Base-by-base conservation (phyloP, 345 rosid genomes). In the Psidium friedrichsthalianum region DNA sequence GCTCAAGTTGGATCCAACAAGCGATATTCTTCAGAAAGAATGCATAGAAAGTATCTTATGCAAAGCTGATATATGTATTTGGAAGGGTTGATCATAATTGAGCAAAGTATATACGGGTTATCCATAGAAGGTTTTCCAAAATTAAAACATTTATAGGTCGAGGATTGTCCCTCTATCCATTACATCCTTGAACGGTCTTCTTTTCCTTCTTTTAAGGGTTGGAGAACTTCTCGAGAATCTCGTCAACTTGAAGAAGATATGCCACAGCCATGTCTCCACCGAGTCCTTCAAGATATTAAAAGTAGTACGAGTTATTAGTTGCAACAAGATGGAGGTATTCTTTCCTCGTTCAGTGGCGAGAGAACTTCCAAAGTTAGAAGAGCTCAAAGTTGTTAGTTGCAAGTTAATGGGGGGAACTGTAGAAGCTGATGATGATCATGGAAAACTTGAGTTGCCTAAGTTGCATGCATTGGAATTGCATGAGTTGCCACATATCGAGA, bases 101-200 rank as follows among this genome's bases (percentile, higher is more conserved):
- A 61, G 21, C 40, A 27, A 27, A 61, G 40, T 14, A 61, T 61
- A 2, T 27, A 10, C 0, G 1, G 1, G 1, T 27, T 61, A 27
- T 14, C 74, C 21, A 6, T 0, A 6, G 3, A 27, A 27, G 21
- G 5, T 3, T 6, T 27, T 61, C 40, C 5, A 61, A 0, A 14
- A 59, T 59, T 59, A 59, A 59, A 59, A 5, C 40, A 6, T 61
- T 18, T 14, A 61, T 0, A 0, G 0, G 0, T 61, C 10, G 0
- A 0, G 0, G 0, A 0, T 27, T 6, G 5, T 27, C 21, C 74
- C 21, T 61, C 21, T 0, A 0, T 61, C 40, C 40, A 7, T 61
- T 27, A 27, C 40, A 61, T 61, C 20, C 74, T 61, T 20, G 21
- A 3, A 14, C 27, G 21, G 1, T 4, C 40, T 27, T 27, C 40